phyloP scores from a whole-genome alignment of 2,329 filamentous ascomycete genomes.

The Cryphonectria carpinicola region DNA sequence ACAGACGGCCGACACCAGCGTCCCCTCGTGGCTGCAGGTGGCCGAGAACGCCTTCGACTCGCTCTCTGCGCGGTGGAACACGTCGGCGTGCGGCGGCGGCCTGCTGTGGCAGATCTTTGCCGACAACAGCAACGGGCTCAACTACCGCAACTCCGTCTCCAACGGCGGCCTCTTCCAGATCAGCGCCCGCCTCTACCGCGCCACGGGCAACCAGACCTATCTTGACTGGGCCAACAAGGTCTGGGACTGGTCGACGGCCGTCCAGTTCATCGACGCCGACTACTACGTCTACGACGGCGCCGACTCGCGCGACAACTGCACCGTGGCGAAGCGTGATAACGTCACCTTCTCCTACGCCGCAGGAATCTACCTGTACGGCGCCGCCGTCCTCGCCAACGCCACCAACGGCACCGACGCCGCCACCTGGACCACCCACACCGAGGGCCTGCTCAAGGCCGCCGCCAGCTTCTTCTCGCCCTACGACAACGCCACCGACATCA shows the following conservation, averaged over 20 bases:
- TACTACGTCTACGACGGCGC: conserved; percentile 67
- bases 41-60: conserved; percentile 74
- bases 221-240: conserved; percentile 67
- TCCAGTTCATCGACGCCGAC: conserved; percentile 60
- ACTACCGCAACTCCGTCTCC: conserved; percentile 81
- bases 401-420: conserved; percentile 61
- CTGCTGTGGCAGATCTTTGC: conserved; percentile 82
- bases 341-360: conserved; percentile 68
- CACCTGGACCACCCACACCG: conserved; percentile 58
- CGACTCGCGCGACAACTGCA: conserved; percentile 58
- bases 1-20: conserved; percentile 53
- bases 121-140: conserved; percentile 72
- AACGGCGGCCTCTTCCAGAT: conserved; percentile 87
- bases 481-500: conserved; percentile 58
- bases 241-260: conserved; percentile 65
- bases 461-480: conserved; percentile 57
- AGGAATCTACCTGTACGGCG: conserved; percentile 68
- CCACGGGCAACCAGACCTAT: conserved; percentile 69
- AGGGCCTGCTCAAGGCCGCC: conserved; percentile 55
- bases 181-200: conserved; percentile 73
- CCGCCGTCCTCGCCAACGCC: conserved; percentile 65
- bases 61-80: conserved; percentile 73
- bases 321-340: conserved; percentile 46
- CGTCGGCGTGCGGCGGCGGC: conserved; percentile 68
- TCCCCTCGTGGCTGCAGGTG: conserved; percentile 69